Evolutionary conservation across 23 red algal genomes (phyloP).

Genomic region (Gracilaria domingensis): DNA sequence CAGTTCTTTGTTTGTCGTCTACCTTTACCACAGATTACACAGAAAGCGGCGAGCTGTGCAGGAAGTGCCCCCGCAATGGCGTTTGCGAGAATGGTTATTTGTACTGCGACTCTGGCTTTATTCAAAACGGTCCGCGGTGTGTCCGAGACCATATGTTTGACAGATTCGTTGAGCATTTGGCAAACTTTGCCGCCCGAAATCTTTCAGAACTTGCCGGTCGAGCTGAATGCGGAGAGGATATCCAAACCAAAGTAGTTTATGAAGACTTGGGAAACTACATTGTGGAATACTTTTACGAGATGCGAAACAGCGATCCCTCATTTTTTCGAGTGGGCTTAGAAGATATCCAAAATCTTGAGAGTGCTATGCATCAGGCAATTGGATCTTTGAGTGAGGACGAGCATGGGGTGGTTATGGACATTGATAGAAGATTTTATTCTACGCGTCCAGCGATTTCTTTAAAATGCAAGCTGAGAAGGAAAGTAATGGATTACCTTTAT

Average conservation of each 20-base stretch:
- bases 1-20: not conserved
- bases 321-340: not conserved
- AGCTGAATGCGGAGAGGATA: conserved; percentile 36
- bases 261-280: not conserved
- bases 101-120: conserved; percentile 35
- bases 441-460: not conserved
- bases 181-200: not conserved
- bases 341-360: not conserved
- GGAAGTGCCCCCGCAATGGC: conserved; percentile 36
- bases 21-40: not conserved
- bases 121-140: conserved; percentile 1
- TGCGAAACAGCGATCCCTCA: not conserved
- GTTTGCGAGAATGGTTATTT: conserved; percentile 6
- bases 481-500: not conserved
- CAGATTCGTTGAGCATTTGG: conserved; percentile 25
- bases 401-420: not conserved
- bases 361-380: conserved; percentile 29
- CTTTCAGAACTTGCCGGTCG: conserved; percentile 9
- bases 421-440: not conserved
- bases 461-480: not conserved
- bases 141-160: conserved; percentile 48
- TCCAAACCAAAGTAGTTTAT: not conserved
- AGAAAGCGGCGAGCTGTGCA: conserved; percentile 9
- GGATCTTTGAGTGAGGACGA: not conserved
- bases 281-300: not conserved